Conservation (phyloP, 305 asterid species). For the Andrographis paniculata region DNA sequence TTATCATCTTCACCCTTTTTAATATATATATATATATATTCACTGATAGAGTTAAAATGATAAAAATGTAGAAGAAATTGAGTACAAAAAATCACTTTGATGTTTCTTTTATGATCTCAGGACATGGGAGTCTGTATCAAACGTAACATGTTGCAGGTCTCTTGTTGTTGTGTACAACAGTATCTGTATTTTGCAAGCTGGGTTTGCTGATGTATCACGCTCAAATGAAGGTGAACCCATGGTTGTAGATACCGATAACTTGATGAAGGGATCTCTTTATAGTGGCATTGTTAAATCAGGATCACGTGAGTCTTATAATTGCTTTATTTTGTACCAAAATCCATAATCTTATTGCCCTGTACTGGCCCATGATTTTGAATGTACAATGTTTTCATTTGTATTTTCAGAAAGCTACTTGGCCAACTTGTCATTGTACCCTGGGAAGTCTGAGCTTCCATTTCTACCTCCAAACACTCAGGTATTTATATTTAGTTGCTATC, state of each 20-base stretch:
- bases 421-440: conserved; percentile 89
- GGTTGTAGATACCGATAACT: conserved; percentile 44
- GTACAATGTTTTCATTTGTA: conserved; percentile 16
- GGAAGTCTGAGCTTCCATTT: conserved; percentile 85
- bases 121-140: conserved; percentile 88
- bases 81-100: conserved; percentile 1
- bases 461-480: conserved; percentile 93
- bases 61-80: too few relatives aligned
- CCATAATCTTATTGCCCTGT: conserved; percentile 7
- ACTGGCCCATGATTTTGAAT: conserved; percentile 14
- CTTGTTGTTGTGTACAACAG: conserved; percentile 65
- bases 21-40: too few relatives aligned
- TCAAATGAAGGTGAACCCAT: conserved; percentile 35
- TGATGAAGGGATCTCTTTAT: conserved; percentile 73
- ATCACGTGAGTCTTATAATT: conserved; percentile 57
- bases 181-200: conserved; percentile 70
- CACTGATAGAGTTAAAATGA: too few relatives aligned
- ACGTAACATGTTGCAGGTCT: conserved; percentile 79
- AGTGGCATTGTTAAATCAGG: conserved; percentile 53
- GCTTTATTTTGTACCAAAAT: conserved; percentile 10
- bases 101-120: conserved; percentile 35
- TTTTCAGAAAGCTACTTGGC: conserved; percentile 93
- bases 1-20: neutral
- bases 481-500: conserved; percentile 6
- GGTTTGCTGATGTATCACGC: conserved; percentile 47